Base-by-base conservation (phyloP, 208 protist genomes). In the Leptomonas seymouri region DNA sequence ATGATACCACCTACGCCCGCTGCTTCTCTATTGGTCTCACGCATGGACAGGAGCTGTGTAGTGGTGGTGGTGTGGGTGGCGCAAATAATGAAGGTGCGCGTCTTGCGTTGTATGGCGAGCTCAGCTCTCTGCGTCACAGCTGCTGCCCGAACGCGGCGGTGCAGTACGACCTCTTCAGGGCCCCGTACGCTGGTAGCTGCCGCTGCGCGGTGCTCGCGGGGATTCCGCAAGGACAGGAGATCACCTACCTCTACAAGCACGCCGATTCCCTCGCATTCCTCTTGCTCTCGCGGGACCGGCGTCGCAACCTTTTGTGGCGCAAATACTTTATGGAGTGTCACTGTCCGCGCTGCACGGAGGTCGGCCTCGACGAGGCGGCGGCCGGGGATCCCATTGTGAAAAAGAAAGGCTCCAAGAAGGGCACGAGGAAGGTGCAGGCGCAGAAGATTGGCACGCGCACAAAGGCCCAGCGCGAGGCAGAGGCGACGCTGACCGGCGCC, bases 201-300 rank as follows among this genome's bases (percentile, higher is more conserved):
- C 80, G 80, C n/a, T 85, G 80, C 45, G 76, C 80, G 0, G 16
- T 51, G 20, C 30, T 66, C 11, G 45, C 71, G 0, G 84, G 84
- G 31, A 62, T 89, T 4, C 56, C 46, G 31, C 58, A 74, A 20
- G 80, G 80, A 5, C 74, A 85, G 41, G 74, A 81, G 31, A 78
- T 89, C 61, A 86, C 77, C 3, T 72, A 69, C 36, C 67, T 89
- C 12, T 86, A 86, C 57, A 72, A 60, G 14, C 71, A 78, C 36
- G 77, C 73, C 46, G 84, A 89, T 65, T 82, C 74, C 9, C 70
- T 78, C 28, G 73, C 69, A 25, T 89, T 89, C 48, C 25, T 89
- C 41, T 71, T 89, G 2, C 71, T 89, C 3, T 84, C 84, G 15
- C 53, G 73, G 15, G 84, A 86, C 4, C 73, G 84, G 18, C 72